These are phyloP conservation scores for Hyaloscypha variabilis DNA, from an alignment of 495 filamentous ascomycete genomes.

Conservation along the genomic window DNA sequence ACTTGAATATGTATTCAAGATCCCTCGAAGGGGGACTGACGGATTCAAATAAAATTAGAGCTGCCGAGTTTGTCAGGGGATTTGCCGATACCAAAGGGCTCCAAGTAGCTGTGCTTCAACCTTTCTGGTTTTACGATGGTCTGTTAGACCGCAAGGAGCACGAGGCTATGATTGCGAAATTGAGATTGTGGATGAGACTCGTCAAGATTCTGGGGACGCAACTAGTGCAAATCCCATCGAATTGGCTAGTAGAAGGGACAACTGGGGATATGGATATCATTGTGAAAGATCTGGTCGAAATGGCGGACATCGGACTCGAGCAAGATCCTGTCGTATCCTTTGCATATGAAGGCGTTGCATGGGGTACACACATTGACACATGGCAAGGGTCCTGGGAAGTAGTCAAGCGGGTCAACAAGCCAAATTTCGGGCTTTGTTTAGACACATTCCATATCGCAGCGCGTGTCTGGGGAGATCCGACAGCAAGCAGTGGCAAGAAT, in stretches of 20 bases:
- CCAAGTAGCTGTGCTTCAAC: slow-evolving; percentile 71
- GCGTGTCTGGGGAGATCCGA: slow-evolving; percentile 77
- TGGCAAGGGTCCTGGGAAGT: background rate
- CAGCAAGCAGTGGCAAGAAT: slow-evolving; percentile 50
- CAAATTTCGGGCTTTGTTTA: slow-evolving; percentile 74
- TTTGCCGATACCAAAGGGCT: slow-evolving; percentile 61
- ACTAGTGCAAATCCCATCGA: slow-evolving; percentile 77
- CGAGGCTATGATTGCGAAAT: slow-evolving; percentile 64
- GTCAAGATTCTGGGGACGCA: slow-evolving; percentile 71
- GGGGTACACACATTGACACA: background rate
- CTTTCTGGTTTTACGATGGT: slow-evolving; percentile 78
- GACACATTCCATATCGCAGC: slow-evolving; percentile 83
- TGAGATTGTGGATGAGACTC: slow-evolving; percentile 67
- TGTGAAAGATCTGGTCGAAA: slow-evolving; percentile 60
- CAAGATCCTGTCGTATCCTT: slow-evolving; percentile 58
- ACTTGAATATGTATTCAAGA: slow-evolving; percentile 61
- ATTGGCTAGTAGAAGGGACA: slow-evolving; percentile 62
- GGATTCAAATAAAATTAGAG: slow-evolving; percentile 49
- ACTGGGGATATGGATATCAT: slow-evolving; percentile 51
- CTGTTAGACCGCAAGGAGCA: slow-evolving; percentile 58
- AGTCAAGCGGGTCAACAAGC: slow-evolving; percentile 59
- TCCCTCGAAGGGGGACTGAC: slow-evolving; percentile 32
- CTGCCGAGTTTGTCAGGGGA: slow-evolving; percentile 53
- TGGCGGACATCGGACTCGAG: slow-evolving; percentile 64
- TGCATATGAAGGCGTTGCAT: slow-evolving; percentile 29